phyloP scores from a whole-genome alignment of 805 yeast species.

The Zygosaccharomyces gambellarensis region DNA sequence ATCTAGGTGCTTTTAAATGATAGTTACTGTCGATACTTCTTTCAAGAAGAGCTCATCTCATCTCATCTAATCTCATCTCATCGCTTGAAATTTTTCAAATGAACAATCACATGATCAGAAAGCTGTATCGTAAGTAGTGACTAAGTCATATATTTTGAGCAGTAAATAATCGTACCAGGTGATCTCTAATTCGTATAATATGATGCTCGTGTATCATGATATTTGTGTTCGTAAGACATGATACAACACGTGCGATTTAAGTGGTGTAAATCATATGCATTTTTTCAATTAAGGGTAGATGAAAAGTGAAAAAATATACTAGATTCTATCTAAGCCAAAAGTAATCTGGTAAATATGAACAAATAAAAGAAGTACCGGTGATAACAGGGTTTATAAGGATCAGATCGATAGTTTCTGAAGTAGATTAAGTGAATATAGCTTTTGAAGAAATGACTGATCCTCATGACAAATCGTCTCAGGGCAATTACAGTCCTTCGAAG shows the following conservation, averaged over 20 bases:
- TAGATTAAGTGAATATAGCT: neutral
- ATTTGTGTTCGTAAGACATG: too few species aligned
- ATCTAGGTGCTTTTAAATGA: neutral
- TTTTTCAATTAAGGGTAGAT: neutral
- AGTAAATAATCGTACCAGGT: too few species aligned
- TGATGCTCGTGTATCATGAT: too few species aligned
- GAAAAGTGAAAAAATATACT: neutral
- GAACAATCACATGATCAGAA: neutral
- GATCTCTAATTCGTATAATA: too few species aligned
- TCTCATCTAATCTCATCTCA: slow-evolving; percentile 8
- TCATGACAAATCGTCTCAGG: neutral
- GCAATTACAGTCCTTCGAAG: neutral
- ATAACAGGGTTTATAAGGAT: neutral
- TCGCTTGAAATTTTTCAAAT: slow-evolving; percentile 7
- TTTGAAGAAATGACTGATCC: neutral
- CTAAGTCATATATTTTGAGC: too few species aligned
- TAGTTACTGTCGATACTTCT: neutral
- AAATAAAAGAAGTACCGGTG: neutral
- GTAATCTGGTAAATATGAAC: neutral
- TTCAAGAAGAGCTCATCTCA: slow-evolving; percentile 5
- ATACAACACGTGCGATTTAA: too few species aligned
- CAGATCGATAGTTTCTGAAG: neutral
- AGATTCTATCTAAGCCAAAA: neutral
- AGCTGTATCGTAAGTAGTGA: too few species aligned
- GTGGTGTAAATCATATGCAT: too few species aligned